Conservation (phyloP, 2,329 filamentous ascomycete species). For the Botrytis hyacinthi region DNA sequence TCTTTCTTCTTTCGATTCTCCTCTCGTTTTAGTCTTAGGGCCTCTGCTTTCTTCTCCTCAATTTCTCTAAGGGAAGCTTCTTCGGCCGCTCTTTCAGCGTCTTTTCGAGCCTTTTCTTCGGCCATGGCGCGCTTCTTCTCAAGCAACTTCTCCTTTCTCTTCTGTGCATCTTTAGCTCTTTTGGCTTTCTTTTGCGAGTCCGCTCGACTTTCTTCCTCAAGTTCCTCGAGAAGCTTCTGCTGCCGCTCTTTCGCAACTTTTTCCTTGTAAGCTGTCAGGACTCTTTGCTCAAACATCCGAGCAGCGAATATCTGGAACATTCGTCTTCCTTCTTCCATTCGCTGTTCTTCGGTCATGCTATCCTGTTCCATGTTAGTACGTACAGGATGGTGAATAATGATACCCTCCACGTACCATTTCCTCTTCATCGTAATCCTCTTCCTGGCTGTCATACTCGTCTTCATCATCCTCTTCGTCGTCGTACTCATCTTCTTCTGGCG, state of each 20-base stretch:
- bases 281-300: slow-evolving; percentile 97
- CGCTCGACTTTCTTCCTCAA: slow-evolving; percentile 78
- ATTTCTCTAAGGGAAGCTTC: slow-evolving; percentile 73
- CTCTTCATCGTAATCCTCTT: slow-evolving; percentile 74
- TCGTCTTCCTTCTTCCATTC: slow-evolving; percentile 95
- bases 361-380: slow-evolving; percentile 61
- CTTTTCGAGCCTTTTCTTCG: slow-evolving; percentile 83
- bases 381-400: slow-evolving; percentile 30
- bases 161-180: slow-evolving; percentile 90
- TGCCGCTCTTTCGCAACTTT: slow-evolving; percentile 94
- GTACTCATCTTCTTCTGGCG: slow-evolving; percentile 72
- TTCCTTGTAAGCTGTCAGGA: slow-evolving; percentile 94
- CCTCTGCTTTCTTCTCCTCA: slow-evolving; percentile 76
- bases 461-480: slow-evolving; percentile 60
- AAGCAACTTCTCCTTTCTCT: slow-evolving; percentile 89
- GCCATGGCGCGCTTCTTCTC: slow-evolving; percentile 86
- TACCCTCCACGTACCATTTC: slow-evolving; percentile 55
- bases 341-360: slow-evolving; percentile 94
- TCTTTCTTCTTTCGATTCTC: slow-evolving; percentile 91
- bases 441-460: slow-evolving; percentile 61
- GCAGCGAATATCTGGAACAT: slow-evolving; percentile 99
- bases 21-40: slow-evolving; percentile 78
- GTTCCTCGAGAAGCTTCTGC: slow-evolving; percentile 83
- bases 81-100: slow-evolving; percentile 86
- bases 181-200: slow-evolving; percentile 83